These are phyloP conservation scores for Naganishia kalamii DNA, from an alignment of 768 basidiomycete species.

Conservation along the genomic window DNA sequence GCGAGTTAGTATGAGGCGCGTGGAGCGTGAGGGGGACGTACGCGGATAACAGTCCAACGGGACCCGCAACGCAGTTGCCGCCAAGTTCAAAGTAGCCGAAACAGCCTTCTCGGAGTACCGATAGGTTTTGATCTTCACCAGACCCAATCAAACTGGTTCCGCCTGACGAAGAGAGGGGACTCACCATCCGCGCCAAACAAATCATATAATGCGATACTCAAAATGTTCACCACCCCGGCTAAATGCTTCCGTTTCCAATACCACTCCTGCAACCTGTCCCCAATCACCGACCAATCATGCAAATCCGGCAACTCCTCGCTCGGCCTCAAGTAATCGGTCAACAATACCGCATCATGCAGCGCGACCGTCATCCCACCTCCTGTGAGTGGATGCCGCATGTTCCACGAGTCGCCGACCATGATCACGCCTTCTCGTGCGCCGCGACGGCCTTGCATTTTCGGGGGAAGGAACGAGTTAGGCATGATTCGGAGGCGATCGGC, in stretches of 20 bases:
- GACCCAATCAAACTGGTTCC: too few species aligned
- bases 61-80: constrained; percentile 78
- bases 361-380: constrained; percentile 99
- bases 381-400: constrained; percentile 97
- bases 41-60: constrained; percentile 85
- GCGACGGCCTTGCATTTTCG: constrained; percentile 58
- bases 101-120: constrained; percentile 60
- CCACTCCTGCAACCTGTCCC: constrained; percentile 60
- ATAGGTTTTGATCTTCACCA: constrained; percentile 50
- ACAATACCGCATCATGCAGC: constrained; percentile 71
- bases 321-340: constrained; percentile 59
- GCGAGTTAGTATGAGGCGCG: not conserved
- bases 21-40: constrained; percentile 47
- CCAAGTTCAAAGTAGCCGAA: constrained; percentile 96
- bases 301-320: constrained; percentile 40
- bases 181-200: constrained; percentile 86
- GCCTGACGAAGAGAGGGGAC: constrained; percentile 41
- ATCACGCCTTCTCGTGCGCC: constrained; percentile 62
- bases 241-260: constrained; percentile 80
- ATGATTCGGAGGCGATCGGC: constrained; percentile 76
- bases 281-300: constrained; percentile 47
- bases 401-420: constrained; percentile 91
- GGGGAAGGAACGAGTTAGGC: constrained; percentile 90
- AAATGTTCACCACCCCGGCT: constrained; percentile 78
- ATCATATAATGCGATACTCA: constrained; percentile 88